These are phyloP conservation scores for Microsporum ferrugineum DNA, from an alignment of 2,329 filamentous ascomycete genomes.

Conservation along the genomic window DNA sequence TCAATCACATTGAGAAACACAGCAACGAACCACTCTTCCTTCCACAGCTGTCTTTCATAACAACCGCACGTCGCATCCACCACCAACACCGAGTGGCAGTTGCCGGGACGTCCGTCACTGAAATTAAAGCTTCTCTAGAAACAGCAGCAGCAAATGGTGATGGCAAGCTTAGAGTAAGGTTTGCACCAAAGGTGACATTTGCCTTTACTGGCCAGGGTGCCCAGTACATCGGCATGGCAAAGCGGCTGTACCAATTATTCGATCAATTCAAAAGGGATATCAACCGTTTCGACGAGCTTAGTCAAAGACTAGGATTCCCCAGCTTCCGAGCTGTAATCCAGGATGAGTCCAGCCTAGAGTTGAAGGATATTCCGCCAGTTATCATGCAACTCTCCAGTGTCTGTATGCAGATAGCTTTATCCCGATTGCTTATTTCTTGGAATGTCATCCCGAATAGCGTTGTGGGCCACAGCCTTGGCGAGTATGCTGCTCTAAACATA, in stretches of 20 bases:
- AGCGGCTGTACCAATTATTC: neutral
- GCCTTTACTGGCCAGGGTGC: constrained; percentile 15
- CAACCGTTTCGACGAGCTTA: neutral
- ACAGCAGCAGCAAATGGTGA: neutral
- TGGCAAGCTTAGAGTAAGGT: neutral
- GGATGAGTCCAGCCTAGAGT: neutral
- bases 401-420: constrained; percentile 35
- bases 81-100: constrained; percentile 4
- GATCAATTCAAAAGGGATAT: neutral
- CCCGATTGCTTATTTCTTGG: constrained; percentile 29
- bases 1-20: constrained; percentile 41
- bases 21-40: constrained; percentile 29
- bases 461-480: constrained; percentile 15
- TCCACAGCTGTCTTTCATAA: constrained; percentile 49
- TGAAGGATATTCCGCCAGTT: constrained; percentile 15
- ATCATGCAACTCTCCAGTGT: constrained; percentile 31
- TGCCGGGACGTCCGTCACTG: neutral
- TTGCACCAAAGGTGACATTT: constrained; percentile 2
- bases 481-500: constrained; percentile 20
- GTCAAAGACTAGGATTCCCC: neutral
- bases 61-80: constrained; percentile 48
- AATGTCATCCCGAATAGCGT: constrained; percentile 9
- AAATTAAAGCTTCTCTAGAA: neutral
- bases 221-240: constrained; percentile 10
- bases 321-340: neutral